These are phyloP conservation scores for Podila epicladia DNA, from an alignment of 192 early-diverging fungal genomes.

Conservation along the genomic window DNA sequence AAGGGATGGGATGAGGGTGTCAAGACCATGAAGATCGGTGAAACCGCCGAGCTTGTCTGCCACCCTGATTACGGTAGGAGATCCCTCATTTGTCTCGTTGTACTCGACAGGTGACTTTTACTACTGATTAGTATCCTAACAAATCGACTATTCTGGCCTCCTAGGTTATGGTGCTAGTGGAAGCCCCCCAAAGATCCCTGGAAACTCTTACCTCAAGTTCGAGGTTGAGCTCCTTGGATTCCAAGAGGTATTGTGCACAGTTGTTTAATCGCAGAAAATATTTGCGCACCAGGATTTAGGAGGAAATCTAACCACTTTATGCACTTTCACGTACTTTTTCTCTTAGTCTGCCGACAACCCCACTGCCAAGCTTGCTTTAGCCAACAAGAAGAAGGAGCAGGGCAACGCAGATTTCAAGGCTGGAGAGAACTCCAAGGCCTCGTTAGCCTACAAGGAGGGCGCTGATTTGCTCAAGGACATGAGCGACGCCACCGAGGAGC, in stretches of 20 bases:
- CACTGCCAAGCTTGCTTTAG: constrained; percentile 36
- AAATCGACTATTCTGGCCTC: not conserved
- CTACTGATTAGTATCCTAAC: no score
- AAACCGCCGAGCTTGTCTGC: constrained; percentile 47
- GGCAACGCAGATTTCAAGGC: constrained; percentile 53
- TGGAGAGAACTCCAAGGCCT: constrained; percentile 28
- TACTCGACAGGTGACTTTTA: not conserved
- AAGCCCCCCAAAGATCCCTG: constrained; percentile 46
- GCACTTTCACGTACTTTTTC: no score
- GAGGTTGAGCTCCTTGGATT: constrained; percentile 54
- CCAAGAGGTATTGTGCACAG: constrained; percentile 31
- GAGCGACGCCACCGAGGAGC: constrained; percentile 23
- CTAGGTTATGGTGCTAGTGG: constrained; percentile 50
- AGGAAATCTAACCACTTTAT: no score
- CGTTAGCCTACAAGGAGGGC: constrained; percentile 46
- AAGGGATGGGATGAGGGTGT: constrained; percentile 53
- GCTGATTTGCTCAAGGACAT: constrained; percentile 38
- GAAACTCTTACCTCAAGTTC: constrained; percentile 50
- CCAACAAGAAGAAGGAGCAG: constrained; percentile 49
- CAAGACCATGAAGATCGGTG: constrained; percentile 56
- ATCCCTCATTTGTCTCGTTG: not conserved
- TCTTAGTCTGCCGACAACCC: constrained; percentile 44
- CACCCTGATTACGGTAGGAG: constrained; percentile 52
- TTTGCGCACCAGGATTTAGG: no score
- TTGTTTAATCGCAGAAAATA: not conserved